Base-by-base conservation (phyloP, 2,329 filamentous ascomycete species). In the Aspergillus novofumigatus region DNA sequence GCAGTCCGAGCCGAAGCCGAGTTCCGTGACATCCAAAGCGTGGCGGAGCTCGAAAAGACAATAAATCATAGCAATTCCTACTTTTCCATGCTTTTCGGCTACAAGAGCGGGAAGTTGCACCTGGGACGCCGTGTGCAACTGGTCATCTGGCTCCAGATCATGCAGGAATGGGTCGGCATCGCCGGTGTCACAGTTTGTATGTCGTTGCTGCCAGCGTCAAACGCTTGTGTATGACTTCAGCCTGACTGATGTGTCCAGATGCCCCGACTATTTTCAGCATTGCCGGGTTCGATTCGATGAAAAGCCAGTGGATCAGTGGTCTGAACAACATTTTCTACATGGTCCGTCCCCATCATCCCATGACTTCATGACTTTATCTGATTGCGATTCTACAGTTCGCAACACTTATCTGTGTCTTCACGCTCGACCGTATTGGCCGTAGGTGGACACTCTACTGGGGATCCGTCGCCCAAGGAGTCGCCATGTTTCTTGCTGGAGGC, bases 391-490 rank as follows among this genome's bases (percentile, higher is more conserved):
- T 23, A 3, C 45, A 85, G 82, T 83, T 89, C 53, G 81, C 84
- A 0, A 90, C 87, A 0, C 75, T 89, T 10, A 81, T 90, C 54
- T 88, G 85, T 56, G 86, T 89, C 52, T 89, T 89, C 64, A 89
- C 86, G 0, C 75, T 90, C 0, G 87, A 90, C 65, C 79, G 83
- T 0, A 88, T 90, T 54, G 87, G 87, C 5, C 81, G 87, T 10
- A 80, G 87, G 14, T 86, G 85, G 83, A 89, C 86, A 0, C 73
- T 89, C 0, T 89, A 86, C 67, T 89, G 86, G 86, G 87, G 87
- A 0, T 80, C 85, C 0, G 76, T 83, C 0, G 85, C 78, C 0
- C 86, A 88, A 61, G 86, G 82, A 0, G 83, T 89, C 26, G 80
- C 83, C 56, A 87, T 90, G 83, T 88, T 88, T 62, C 77, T 86